Base-by-base conservation (phyloP, 2,329 filamentous ascomycete species). In the Fusarium odoratissimum region DNA sequence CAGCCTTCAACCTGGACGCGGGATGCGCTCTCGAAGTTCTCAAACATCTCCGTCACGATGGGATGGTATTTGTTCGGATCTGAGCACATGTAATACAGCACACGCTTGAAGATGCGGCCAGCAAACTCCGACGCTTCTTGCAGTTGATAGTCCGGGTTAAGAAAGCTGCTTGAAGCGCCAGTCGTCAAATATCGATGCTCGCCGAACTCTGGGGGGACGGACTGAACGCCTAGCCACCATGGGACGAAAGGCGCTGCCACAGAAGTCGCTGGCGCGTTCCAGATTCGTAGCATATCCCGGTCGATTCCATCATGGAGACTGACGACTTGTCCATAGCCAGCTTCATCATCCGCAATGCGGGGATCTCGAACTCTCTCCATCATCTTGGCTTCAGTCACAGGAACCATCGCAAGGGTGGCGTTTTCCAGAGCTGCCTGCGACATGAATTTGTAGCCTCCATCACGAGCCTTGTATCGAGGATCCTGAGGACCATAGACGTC, bases 361-460 rank as follows among this genome's bases (percentile, higher is more conserved):
- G 60, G 60, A 55, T 76, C 74, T 0, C 74, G 67, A 0, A 76
- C 74, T 2, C 74, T 73, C 31, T 75, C 33, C 71, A 76, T 76
- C 44, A 76, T 66, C 17, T 76, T 75, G 6, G 65, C 61, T 25
- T 76, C 74, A 0, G 74, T 76, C 16, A 76, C 16, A 0, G 74
- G 74, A 0, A 65, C 71, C 74, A 76, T 76, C 11, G 56, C 64
- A 3, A 75, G 59, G 0, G 75, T 75, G 0, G 75, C 72, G 1
- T 76, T 73, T 13, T 76, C 75, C 0, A 76, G 30, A 8, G 72
- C 74, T 0, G 74, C 74, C 23, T 76, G 74, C 0, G 74, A 76
- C 74, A 76, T 76, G 44, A 75, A 76, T 11, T 76, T 76, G 54
- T 76, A 76, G 4, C 74, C 74, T 28, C 74, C 74, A 6, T 75